A percentile compares a stretch with the other conserved stretches of the same genome.
Evolutionary conservation across 345 rosid species (phyloP).

Genomic region (Luvunga scandens): DNA sequence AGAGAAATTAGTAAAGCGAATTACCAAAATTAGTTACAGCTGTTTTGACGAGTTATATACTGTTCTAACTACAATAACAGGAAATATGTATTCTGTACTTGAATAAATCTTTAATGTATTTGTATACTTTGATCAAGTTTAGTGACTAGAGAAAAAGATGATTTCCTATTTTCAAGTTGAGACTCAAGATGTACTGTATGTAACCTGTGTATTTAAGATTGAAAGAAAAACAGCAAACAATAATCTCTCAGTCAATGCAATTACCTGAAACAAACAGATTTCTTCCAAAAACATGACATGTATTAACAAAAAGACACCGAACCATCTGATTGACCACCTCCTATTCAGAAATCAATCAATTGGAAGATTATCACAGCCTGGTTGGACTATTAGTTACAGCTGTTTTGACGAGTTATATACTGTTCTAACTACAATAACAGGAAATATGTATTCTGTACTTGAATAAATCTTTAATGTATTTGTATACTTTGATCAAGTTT

Average conservation of each 20-base stretch:
- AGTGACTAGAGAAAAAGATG: not conserved
- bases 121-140: not conserved
- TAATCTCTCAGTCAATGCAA: conserved; percentile 12
- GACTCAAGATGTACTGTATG: not conserved
- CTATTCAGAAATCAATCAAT: conserved; percentile 12
- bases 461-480: not conserved
- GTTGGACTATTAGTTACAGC: conserved; percentile 5
- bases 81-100: not conserved
- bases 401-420: not conserved
- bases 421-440: conserved; percentile 5
- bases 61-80: conserved; percentile 5
- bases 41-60: not conserved
- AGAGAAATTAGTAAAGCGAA: not conserved
- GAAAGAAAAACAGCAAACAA: not conserved
- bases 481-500: not conserved
- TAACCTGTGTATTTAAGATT: not conserved
- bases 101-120: not conserved
- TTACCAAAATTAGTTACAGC: not conserved
- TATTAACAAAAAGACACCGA: conserved; percentile 24
- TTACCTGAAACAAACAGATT: conserved; percentile 25
- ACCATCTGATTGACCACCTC: conserved; percentile 13
- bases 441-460: not conserved
- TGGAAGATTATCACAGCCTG: conserved; percentile 13
- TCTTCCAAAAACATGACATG: conserved; percentile 16
- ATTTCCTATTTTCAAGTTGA: not conserved